Base-by-base conservation (phyloP, 331 rosid genomes). In the Spiraea crenata region DNA sequence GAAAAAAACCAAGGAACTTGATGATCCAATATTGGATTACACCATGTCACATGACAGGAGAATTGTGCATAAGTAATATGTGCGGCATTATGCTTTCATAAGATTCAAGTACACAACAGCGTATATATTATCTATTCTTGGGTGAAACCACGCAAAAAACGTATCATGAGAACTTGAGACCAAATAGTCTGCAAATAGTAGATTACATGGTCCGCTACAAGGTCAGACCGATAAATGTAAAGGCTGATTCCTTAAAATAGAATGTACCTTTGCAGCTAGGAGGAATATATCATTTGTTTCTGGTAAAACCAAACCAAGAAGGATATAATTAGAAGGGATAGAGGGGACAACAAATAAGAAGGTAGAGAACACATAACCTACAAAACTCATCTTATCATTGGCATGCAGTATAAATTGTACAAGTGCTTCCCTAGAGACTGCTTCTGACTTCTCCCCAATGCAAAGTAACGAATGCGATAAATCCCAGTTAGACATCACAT, bases 221-320 rank as follows among this genome's bases (percentile, higher is more conserved):
- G 49, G 37, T 55, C 42, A 69, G 51, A 51, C 12, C 57, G 20
- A 34, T 7, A 25, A 44, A 42, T 40, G 38, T 41, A 31, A 25
- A n/a, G 35, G 42, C 3, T 16, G 34, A n/a, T 9, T 8, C 34
- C 20, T 50, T 10, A 20, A 1, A 40, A 40, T 57, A 50, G 71
- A 57, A 65, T 66, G 50, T 77, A 91, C 99, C 96, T 91, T 93
- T 31, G 92, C 96, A 55, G 97, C 95, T 73, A 91, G 91, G 62
- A 91, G 81, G 82, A 93, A 93, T 81, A 93, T 89, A 64, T 93
- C 96, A 65, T 93, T 93, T 58, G 97, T 91, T 51, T 91, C 99
- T 93, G 90, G 63, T 64, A 52, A 60, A 70, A 75, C 37, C 0
- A 48, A 56, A 76, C 79, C 55, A 50, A 42, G 54, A 15, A 12